Evolutionary conservation across 805 yeast species (phyloP).

Genomic region (Candida maesae): DNA sequence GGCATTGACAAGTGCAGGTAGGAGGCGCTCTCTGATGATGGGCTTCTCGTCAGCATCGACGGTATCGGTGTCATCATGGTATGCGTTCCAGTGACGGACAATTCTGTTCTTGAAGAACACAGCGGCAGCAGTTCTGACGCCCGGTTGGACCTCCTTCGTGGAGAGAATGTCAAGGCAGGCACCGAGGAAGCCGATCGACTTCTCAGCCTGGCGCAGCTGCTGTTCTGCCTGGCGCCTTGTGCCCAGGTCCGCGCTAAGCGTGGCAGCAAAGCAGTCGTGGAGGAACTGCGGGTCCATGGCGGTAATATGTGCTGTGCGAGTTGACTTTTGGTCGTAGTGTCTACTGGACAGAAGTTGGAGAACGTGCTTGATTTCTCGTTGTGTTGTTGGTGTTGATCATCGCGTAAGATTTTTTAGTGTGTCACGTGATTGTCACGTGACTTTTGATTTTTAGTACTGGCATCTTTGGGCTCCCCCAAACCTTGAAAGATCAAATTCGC

Average conservation of each 20-base stretch:
- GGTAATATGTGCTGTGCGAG: too few relatives aligned
- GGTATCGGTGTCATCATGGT: constrained; percentile 28
- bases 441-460: too few relatives aligned
- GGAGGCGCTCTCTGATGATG: constrained; percentile 61
- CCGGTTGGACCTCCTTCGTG: constrained; percentile 45
- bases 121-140: constrained; percentile 68
- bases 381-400: too few relatives aligned
- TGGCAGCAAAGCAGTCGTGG: constrained; percentile 74
- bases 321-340: too few relatives aligned
- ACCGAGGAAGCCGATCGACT: constrained; percentile 67
- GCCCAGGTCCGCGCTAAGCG: constrained; percentile 62
- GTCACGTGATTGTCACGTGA: too few relatives aligned
- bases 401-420: too few relatives aligned
- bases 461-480: too few relatives aligned
- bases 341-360: too few relatives aligned
- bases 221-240: constrained; percentile 67
- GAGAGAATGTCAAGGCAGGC: constrained; percentile 77
- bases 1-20: constrained; percentile 56
- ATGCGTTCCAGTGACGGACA: constrained; percentile 53
- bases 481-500: too few relatives aligned
- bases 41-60: constrained; percentile 74
- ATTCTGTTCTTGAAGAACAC: constrained; percentile 79
- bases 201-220: constrained; percentile 55
- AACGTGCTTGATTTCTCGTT: too few relatives aligned
- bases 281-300: constrained; percentile 65